phyloP scores from a whole-genome alignment of 352 stramenopile species.

The Phytophthora crassamura region DNA sequence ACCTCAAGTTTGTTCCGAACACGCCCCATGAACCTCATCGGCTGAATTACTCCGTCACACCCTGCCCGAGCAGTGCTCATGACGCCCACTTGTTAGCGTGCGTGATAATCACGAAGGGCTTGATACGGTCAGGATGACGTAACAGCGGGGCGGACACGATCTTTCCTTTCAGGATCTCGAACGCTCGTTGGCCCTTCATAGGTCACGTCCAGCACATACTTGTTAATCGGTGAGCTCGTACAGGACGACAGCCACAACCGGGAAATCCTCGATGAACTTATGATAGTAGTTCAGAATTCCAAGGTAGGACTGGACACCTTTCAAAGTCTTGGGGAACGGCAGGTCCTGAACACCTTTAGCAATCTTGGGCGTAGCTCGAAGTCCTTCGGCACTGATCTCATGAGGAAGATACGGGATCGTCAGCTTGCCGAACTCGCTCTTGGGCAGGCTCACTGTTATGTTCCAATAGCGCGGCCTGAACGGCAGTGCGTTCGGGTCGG shows the following conservation, averaged over 20 bases:
- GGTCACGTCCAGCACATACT: not conserved
- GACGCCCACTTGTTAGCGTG: not conserved
- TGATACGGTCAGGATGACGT: not conserved
- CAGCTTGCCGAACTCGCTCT: slow-evolving; percentile 1
- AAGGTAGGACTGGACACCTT: not conserved
- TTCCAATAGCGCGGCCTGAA: not conserved
- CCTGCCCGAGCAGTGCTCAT: not conserved
- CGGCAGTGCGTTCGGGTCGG: not conserved
- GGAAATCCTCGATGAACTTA: slow-evolving; percentile 6
- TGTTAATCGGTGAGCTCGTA: not conserved
- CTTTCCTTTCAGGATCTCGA: not conserved
- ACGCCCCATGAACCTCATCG: not conserved
- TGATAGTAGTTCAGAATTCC: slow-evolving; percentile 1
- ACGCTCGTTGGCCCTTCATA: slow-evolving; percentile 5
- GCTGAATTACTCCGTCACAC: not conserved
- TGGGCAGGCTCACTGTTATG: not conserved
- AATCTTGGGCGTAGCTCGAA: not conserved
- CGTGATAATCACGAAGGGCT: not conserved
- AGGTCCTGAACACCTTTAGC: not conserved
- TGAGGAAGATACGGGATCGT: not conserved
- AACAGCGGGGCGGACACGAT: not conserved
- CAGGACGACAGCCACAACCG: not conserved
- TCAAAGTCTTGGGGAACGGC: not conserved
- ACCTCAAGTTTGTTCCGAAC: not conserved
- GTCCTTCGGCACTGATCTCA: not conserved